phyloP scores from a whole-genome alignment of 495 filamentous ascomycete genomes.

The Schizothecium vesticola region DNA sequence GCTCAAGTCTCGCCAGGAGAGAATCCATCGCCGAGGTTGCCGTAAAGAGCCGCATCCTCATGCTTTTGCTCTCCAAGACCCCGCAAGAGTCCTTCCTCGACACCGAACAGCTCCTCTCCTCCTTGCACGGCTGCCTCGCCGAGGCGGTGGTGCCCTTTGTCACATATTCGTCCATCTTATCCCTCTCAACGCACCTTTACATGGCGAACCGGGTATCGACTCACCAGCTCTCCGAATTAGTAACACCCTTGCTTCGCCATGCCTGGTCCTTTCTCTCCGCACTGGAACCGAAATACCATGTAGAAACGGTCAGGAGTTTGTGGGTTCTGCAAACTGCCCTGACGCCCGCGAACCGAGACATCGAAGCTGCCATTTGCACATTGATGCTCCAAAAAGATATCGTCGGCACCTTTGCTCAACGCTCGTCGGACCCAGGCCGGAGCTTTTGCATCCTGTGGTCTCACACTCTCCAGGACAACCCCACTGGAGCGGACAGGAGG shows the following conservation, averaged over 20 bases:
- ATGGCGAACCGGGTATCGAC: constrained; percentile 51
- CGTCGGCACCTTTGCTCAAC: constrained; percentile 46
- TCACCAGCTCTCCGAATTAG: constrained; percentile 57
- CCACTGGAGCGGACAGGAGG: constrained; percentile 40
- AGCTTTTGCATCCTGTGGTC: constrained; percentile 74
- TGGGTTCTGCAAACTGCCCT: constrained; percentile 73
- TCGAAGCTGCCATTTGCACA: constrained; percentile 75
- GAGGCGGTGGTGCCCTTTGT: constrained; percentile 36
- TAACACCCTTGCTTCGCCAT: constrained; percentile 60
- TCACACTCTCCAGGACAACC: constrained; percentile 64
- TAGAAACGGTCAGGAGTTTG: constrained; percentile 80
- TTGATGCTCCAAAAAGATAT: constrained; percentile 58
- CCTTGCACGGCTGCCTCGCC: constrained; percentile 45
- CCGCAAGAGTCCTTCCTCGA: constrained; percentile 48
- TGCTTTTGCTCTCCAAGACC: constrained; percentile 54
- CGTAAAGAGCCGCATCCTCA: constrained; percentile 47
- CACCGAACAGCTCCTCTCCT: constrained; percentile 48
- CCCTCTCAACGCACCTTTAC: constrained; percentile 58
- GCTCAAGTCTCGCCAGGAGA: constrained; percentile 36
- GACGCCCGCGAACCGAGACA: constrained; percentile 44
- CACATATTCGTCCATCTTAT: constrained; percentile 56
- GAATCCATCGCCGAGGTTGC: constrained; percentile 35
- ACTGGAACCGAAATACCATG: constrained; percentile 80
- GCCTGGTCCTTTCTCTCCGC: constrained; percentile 78
- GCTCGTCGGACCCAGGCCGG: constrained; percentile 51